Conservation (phyloP, 2,329 filamentous ascomycete genomes). For the Aureobasidium sp. region DNA sequence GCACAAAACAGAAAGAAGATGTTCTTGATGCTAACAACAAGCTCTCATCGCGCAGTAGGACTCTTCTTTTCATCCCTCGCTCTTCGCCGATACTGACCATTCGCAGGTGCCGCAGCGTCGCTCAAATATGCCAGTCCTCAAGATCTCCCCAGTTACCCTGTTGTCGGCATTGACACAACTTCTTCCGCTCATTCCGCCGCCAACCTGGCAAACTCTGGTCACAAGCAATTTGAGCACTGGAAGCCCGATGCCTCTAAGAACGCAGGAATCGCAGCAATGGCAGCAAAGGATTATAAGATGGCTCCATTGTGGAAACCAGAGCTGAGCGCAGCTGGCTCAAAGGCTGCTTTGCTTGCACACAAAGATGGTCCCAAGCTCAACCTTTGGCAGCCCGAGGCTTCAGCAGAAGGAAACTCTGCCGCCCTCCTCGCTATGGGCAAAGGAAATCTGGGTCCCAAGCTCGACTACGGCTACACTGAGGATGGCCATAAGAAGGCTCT, state of each 20-base stretch:
- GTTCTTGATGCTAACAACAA: slow-evolving; percentile 47
- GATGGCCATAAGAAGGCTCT: slow-evolving; percentile 59
- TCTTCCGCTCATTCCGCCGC: slow-evolving; percentile 68
- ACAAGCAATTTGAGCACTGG: slow-evolving; percentile 59
- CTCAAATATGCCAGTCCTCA: slow-evolving; percentile 66
- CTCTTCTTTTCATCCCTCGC: neutral
- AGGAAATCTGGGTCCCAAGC: slow-evolving; percentile 39
- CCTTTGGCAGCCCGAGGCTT: slow-evolving; percentile 45
- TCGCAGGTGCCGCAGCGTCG: slow-evolving; percentile 50
- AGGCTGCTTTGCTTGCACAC: slow-evolving; percentile 64
- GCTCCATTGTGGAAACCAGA: slow-evolving; percentile 57
- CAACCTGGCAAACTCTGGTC: slow-evolving; percentile 63
- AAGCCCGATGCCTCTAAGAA: slow-evolving; percentile 56
- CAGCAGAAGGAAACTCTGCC: slow-evolving; percentile 56
- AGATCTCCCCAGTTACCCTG: slow-evolving; percentile 69
- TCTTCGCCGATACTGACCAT: slow-evolving; percentile 17
- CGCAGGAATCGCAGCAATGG: slow-evolving; percentile 52
- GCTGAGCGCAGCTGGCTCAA: slow-evolving; percentile 59
- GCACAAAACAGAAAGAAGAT: slow-evolving; percentile 23
- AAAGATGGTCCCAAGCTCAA: slow-evolving; percentile 46
- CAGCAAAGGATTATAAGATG: slow-evolving; percentile 55
- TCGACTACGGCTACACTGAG: slow-evolving; percentile 41
- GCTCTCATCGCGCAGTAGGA: slow-evolving; percentile 51
- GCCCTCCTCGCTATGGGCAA: slow-evolving; percentile 60
- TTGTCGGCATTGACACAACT: slow-evolving; percentile 51